Percentiles rank a stretch among this genome's conserved stretches.
These are phyloP conservation scores for Cytospora schulzeri DNA, from an alignment of 2,329 filamentous ascomycete species.

Conservation along the genomic window DNA sequence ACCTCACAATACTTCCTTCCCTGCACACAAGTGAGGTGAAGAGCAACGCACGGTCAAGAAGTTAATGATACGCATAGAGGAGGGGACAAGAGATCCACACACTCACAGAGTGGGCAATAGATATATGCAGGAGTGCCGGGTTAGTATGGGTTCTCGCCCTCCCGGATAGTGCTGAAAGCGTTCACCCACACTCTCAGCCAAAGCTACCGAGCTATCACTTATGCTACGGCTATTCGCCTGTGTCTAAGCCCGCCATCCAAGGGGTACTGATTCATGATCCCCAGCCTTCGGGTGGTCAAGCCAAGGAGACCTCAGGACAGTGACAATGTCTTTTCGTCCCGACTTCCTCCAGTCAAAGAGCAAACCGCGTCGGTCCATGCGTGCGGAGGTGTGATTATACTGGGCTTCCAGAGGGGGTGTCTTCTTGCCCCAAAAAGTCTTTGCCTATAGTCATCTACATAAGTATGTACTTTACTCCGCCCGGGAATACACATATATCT, in stretches of 20 bases:
- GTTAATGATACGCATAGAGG: slow-evolving; percentile 21
- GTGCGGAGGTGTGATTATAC: background rate
- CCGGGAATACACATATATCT: slow-evolving; percentile 51
- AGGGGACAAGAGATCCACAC: slow-evolving; percentile 25
- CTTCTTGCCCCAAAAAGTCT: background rate
- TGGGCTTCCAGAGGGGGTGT: background rate
- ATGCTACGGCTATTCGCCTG: no score
- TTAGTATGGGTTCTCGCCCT: slow-evolving; percentile 6
- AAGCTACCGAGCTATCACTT: no score
- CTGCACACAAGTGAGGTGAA: slow-evolving; percentile 1
- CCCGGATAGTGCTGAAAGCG: no score
- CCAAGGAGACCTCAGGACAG: background rate
- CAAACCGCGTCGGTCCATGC: background rate
- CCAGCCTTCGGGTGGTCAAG: background rate
- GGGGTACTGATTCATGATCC: background rate
- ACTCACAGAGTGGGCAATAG: slow-evolving; percentile 25
- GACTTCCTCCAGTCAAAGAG: background rate
- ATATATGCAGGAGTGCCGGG: slow-evolving; percentile 22
- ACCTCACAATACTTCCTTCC: no score
- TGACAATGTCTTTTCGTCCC: background rate
- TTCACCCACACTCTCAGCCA: no score
- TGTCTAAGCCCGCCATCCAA: no score
- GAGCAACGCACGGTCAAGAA: slow-evolving; percentile 16
- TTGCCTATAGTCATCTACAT: no score
- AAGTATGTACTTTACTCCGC: background rate